These are phyloP conservation scores for Cladophialophora bantiana DNA, from an alignment of 2,329 filamentous ascomycete genomes.

Conservation along the genomic window DNA sequence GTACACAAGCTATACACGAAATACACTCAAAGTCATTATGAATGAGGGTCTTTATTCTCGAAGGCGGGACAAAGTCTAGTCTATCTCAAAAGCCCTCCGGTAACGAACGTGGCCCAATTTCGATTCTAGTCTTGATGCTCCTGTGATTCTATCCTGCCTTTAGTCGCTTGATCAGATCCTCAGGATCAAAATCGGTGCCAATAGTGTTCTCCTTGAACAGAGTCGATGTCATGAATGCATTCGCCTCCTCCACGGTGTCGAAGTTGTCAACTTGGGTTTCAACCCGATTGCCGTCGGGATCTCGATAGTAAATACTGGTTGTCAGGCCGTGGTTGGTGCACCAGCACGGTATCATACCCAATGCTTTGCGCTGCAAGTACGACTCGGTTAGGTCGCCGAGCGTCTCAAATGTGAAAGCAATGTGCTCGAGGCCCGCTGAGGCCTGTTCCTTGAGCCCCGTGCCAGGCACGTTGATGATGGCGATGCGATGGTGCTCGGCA, in stretches of 20 bases:
- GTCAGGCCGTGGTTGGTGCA: slow-evolving; percentile 58
- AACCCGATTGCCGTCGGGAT: slow-evolving; percentile 58
- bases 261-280: slow-evolving; percentile 59
- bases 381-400: slow-evolving; percentile 43
- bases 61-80: not conserved
- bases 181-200: slow-evolving; percentile 27
- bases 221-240: slow-evolving; percentile 10
- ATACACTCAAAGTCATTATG: not conserved
- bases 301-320: slow-evolving; percentile 57
- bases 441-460: slow-evolving; percentile 1
- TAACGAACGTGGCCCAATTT: slow-evolving; percentile 10
- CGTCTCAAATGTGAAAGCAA: slow-evolving; percentile 15
- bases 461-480: slow-evolving; percentile 46
- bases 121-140: slow-evolving; percentile 13
- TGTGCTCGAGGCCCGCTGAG: slow-evolving; percentile 17
- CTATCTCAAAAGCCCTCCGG: slow-evolving; percentile 2
- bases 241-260: slow-evolving; percentile 21
- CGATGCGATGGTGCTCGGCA: slow-evolving; percentile 51
- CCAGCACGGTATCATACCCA: slow-evolving; percentile 48
- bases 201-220: slow-evolving; percentile 23
- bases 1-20: too few species aligned
- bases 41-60: not conserved
- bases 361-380: slow-evolving; percentile 45
- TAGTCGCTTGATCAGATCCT: slow-evolving; percentile 14
- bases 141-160: slow-evolving; percentile 5